These are phyloP conservation scores for Didymella pomorum DNA, from an alignment of 2,329 filamentous ascomycete species.

Conservation along the genomic window DNA sequence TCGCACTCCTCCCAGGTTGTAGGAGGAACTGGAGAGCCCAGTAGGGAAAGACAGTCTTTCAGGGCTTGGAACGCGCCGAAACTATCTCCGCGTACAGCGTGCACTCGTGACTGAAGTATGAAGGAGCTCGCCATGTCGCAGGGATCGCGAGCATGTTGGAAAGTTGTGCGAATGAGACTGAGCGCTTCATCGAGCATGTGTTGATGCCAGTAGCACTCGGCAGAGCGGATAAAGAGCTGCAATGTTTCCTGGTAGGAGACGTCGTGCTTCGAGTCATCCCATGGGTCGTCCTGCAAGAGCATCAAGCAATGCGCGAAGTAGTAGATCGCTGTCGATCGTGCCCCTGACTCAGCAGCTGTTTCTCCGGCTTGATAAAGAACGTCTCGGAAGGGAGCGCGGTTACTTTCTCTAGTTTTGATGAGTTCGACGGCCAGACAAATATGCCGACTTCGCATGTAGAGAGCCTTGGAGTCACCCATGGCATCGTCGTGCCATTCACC, in stretches of 20 bases:
- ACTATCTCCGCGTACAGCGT: constrained; percentile 76
- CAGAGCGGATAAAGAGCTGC: constrained; percentile 72
- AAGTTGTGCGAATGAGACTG: constrained; percentile 72
- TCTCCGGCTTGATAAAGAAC: constrained; percentile 82
- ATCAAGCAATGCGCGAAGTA: constrained; percentile 80
- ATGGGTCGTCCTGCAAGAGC: constrained; percentile 81
- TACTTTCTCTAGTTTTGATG: constrained; percentile 70
- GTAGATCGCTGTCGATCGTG: constrained; percentile 79
- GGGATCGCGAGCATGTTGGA: constrained; percentile 72
- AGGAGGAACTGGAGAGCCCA: constrained; percentile 72
- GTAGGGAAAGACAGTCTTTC: constrained; percentile 70
- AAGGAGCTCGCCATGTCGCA: constrained; percentile 85
- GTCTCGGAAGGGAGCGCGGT: constrained; percentile 73
- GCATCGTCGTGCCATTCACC: constrained; percentile 64
- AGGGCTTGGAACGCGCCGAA: constrained; percentile 73
- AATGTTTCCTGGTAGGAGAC: constrained; percentile 87
- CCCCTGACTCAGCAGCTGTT: constrained; percentile 80
- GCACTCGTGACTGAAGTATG: constrained; percentile 82
- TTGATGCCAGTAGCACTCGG: constrained; percentile 84
- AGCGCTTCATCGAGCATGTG: constrained; percentile 73
- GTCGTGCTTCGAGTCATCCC: constrained; percentile 74
- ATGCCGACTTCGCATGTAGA: constrained; percentile 80
- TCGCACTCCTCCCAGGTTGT: constrained; percentile 81
- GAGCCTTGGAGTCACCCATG: constrained; percentile 55
- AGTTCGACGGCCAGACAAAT: constrained; percentile 79